phyloP scores from a whole-genome alignment of 768 basidiomycete genomes.

The Thelephora aurantiotincta region DNA sequence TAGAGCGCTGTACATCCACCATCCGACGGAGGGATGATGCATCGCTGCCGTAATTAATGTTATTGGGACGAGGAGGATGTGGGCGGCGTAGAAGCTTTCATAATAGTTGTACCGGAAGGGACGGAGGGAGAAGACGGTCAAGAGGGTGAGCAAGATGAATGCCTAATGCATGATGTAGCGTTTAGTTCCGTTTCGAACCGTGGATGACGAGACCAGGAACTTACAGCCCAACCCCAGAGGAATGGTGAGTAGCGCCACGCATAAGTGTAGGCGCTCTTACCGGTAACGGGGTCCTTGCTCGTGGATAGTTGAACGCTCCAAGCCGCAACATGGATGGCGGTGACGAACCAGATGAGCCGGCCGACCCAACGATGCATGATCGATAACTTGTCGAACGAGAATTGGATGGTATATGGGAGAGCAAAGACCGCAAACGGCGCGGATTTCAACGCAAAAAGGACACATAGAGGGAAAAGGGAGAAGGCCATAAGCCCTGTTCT shows the following conservation, averaged over 20 bases:
- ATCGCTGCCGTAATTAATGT: slow-evolving; percentile 46
- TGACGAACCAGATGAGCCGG: slow-evolving; percentile 52
- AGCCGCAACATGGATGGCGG: slow-evolving; percentile 41
- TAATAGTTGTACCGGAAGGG: slow-evolving; percentile 39
- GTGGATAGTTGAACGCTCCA: slow-evolving; percentile 56
- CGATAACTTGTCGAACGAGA: slow-evolving; percentile 67
- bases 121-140: slow-evolving; percentile 35
- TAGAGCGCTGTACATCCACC: slow-evolving; percentile 57
- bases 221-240: slow-evolving; percentile 44
- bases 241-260: slow-evolving; percentile 50
- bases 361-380: slow-evolving; percentile 62
- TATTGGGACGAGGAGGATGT: slow-evolving; percentile 48
- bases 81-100: slow-evolving; percentile 52
- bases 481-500: slow-evolving; percentile 60
- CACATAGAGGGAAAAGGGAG: slow-evolving; percentile 53
- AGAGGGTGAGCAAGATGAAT: slow-evolving; percentile 36
- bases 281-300: slow-evolving; percentile 31
- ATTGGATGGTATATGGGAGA: slow-evolving; percentile 39
- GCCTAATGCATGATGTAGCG: slow-evolving; percentile 47
- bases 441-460: slow-evolving; percentile 57
- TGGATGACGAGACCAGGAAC: slow-evolving; percentile 9
- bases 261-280: slow-evolving; percentile 29
- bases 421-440: slow-evolving; percentile 64
- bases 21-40: slow-evolving; percentile 52
- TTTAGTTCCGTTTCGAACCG: neutral